These are phyloP conservation scores for Tetrapisispora namnaoensis DNA, from an alignment of 805 yeast genomes.

Conservation along the genomic window DNA sequence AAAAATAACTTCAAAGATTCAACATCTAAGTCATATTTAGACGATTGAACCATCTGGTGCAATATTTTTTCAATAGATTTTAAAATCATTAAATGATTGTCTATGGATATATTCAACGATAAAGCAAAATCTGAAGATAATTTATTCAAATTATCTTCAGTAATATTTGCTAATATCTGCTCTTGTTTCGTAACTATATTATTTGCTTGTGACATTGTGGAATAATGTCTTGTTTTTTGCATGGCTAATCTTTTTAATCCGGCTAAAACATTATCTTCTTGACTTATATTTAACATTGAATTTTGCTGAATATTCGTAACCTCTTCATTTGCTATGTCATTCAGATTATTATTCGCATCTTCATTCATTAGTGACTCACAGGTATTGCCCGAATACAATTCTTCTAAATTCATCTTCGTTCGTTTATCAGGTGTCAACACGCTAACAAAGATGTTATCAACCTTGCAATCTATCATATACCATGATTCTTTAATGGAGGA, in stretches of 20 bases:
- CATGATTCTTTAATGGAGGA: constrained; percentile 46
- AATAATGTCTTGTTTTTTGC: constrained; percentile 19
- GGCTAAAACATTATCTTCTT: constrained; percentile 19
- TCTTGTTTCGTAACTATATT: background rate
- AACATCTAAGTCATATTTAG: background rate
- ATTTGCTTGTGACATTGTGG: constrained; percentile 8
- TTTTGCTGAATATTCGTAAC: too few relatives aligned
- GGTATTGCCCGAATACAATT: constrained; percentile 45
- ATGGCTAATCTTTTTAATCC: constrained; percentile 23
- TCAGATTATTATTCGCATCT: constrained; percentile 12
- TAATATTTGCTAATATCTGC: background rate
- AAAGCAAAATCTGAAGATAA: background rate
- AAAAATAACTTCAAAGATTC: constrained; percentile 12
- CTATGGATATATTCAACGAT: background rate
- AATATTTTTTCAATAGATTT: background rate
- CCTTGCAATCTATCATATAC: constrained; percentile 66
- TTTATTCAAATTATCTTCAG: background rate
- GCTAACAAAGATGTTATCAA: constrained; percentile 60
- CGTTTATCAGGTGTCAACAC: constrained; percentile 65
- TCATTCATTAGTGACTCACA: constrained; percentile 18
- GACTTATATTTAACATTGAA: constrained; percentile 1
- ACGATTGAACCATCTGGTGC: background rate
- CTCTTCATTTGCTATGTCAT: background rate
- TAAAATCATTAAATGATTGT: background rate
- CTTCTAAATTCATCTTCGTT: constrained; percentile 57